phyloP scores from a whole-genome alignment of 176 grass and related monocot species.

The Eleusine indica region DNA sequence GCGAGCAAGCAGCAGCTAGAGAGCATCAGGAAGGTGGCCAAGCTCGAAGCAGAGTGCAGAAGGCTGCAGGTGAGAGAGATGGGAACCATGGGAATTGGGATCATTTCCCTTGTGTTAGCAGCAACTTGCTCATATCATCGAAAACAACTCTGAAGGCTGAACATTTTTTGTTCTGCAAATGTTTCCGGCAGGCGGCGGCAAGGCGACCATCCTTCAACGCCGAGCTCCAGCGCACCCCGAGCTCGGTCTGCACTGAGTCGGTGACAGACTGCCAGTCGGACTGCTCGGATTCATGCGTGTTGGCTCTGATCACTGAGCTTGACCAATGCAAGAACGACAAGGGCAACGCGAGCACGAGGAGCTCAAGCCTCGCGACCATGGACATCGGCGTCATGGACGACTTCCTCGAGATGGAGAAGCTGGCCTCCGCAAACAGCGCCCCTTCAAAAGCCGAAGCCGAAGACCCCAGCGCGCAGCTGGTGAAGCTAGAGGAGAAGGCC shows the following conservation, averaged over 20 bases:
- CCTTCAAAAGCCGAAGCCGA: conserved; percentile 24
- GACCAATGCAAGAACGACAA: conserved; percentile 80
- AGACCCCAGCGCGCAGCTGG: conserved; percentile 32
- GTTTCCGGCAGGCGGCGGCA: conserved; percentile 45
- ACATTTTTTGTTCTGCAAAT: background rate
- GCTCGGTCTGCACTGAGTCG: conserved; percentile 49
- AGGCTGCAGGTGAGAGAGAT: conserved; percentile 48
- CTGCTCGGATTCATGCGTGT: conserved; percentile 77
- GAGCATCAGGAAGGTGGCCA: conserved; percentile 74
- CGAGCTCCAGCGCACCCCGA: conserved; percentile 36
- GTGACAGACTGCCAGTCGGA: conserved; percentile 66
- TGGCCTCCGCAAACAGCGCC: conserved; percentile 30
- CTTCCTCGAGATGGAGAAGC: conserved; percentile 91
- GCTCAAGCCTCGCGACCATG: conserved; percentile 30
- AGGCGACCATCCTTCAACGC: conserved; percentile 16
- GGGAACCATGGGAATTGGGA: background rate
- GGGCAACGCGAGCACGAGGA: conserved; percentile 43
- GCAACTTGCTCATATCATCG: background rate
- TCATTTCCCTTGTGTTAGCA: background rate
- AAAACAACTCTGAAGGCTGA: background rate
- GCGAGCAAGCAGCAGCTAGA: conserved; percentile 89
- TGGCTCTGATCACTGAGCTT: conserved; percentile 63
- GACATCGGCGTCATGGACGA: conserved; percentile 68
- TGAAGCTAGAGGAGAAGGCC: conserved; percentile 56
- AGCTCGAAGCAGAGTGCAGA: conserved; percentile 76